Evolutionary conservation across 225 moss, liverwort and hornwort genomes (phyloP).

Genomic region (Ulota crispa): DNA sequence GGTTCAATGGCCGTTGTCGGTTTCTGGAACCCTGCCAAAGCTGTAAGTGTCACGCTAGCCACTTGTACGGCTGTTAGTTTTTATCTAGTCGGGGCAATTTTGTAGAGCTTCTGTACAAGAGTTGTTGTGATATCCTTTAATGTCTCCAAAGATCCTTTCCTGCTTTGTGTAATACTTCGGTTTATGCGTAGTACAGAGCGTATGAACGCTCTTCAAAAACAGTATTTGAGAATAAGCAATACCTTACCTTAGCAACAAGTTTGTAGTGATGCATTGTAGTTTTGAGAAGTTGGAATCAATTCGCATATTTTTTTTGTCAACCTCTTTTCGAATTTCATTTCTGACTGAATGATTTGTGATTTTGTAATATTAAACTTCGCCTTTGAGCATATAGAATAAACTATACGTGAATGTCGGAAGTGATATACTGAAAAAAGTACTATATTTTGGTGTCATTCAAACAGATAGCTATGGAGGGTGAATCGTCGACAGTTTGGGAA

Average conservation of each 20-base stretch:
- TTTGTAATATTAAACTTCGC: background rate
- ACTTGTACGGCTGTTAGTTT: background rate
- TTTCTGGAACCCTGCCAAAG: constrained; percentile 71
- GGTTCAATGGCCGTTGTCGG: constrained; percentile 84
- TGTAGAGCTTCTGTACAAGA: constrained; percentile 15
- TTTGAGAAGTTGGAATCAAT: background rate
- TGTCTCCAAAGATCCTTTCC: constrained; percentile 7
- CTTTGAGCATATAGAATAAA: constrained; percentile 9
- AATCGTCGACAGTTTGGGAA: constrained; percentile 74
- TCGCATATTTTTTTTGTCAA: background rate
- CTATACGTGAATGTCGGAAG: background rate
- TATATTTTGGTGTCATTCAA: constrained; percentile 19
- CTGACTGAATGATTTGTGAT: background rate
- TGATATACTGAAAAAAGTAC: background rate
- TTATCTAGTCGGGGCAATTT: background rate
- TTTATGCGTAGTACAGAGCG: background rate
- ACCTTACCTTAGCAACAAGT: background rate
- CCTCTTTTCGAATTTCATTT: constrained; percentile 13
- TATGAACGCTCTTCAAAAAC: background rate
- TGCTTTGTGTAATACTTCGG: background rate
- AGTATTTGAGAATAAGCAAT: background rate
- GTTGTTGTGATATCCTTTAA: background rate
- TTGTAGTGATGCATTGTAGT: background rate
- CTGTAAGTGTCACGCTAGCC: constrained; percentile 51
- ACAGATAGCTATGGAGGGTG: constrained; percentile 85